phyloP scores from a whole-genome alignment of 306 rosid genomes.

The Cicer arietinum region DNA sequence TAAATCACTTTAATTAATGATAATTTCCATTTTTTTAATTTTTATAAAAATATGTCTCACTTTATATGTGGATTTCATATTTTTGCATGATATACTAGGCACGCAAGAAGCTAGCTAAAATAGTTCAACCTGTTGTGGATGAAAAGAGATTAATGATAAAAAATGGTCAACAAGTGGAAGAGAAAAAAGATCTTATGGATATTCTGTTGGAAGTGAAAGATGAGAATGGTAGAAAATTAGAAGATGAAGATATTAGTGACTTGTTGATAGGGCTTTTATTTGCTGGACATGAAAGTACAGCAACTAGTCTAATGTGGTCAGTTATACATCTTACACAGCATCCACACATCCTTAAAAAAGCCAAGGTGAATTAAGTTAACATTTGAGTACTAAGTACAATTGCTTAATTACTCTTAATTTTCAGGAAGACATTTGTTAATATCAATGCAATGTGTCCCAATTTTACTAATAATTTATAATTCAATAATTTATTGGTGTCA shows the following conservation, averaged over 20 bases:
- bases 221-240: slow-evolving; percentile 48
- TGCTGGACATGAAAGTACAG: slow-evolving; percentile 24
- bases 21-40: too few relatives aligned
- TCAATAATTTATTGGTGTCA: too few relatives aligned
- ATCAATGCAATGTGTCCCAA: too few relatives aligned
- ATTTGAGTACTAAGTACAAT: neutral
- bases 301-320: neutral
- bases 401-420: neutral
- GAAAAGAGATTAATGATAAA: slow-evolving; percentile 16
- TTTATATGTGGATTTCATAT: too few relatives aligned
- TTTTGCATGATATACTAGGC: slow-evolving; percentile 33
- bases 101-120: slow-evolving; percentile 23
- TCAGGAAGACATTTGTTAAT: too few relatives aligned
- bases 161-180: neutral
- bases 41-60: too few relatives aligned
- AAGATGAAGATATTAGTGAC: slow-evolving; percentile 57
- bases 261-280: slow-evolving; percentile 24
- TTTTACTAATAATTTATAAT: too few relatives aligned
- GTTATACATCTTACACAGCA: neutral
- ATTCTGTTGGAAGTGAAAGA: slow-evolving; percentile 51
- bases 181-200: slow-evolving; percentile 53
- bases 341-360: slow-evolving; percentile 4
- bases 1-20: too few relatives aligned
- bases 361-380: slow-evolving; percentile 1
- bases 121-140: slow-evolving; percentile 27